phyloP scores from a whole-genome alignment of 1,284 basidiomycete species.

The Blastosporella zonata region DNA sequence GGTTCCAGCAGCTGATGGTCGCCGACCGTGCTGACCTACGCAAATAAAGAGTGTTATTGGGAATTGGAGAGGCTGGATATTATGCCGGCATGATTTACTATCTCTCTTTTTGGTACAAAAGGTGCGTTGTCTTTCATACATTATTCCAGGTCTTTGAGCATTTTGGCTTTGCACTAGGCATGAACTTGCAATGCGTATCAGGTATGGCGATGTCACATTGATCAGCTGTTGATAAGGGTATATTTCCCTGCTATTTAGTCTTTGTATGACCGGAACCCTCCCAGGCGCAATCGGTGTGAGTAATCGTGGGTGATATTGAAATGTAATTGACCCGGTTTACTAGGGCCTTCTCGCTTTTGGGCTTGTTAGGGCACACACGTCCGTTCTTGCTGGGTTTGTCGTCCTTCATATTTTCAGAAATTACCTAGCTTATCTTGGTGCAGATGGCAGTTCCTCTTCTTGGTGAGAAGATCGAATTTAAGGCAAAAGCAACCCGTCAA shows the following conservation, averaged over 20 bases:
- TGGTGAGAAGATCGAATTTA: slow-evolving; percentile 29
- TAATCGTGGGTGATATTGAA: not conserved
- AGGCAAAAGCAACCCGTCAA: not conserved
- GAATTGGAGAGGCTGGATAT: slow-evolving; percentile 48
- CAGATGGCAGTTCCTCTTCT: slow-evolving; percentile 57
- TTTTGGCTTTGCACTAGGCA: slow-evolving; percentile 28
- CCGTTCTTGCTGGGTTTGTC: slow-evolving; percentile 40
- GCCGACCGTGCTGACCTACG: not conserved
- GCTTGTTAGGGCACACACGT: slow-evolving; percentile 47
- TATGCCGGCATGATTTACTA: slow-evolving; percentile 60
- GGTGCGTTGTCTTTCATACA: slow-evolving; percentile 28
- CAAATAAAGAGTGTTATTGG: slow-evolving; percentile 38
- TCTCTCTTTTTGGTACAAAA: slow-evolving; percentile 51
- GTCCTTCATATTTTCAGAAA: not conserved
- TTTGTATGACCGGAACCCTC: slow-evolving; percentile 53
- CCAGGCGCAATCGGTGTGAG: slow-evolving; percentile 53
- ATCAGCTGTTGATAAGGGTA: not conserved
- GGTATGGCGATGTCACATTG: slow-evolving; percentile 22
- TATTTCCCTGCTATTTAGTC: slow-evolving; percentile 27
- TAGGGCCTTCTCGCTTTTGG: slow-evolving; percentile 54
- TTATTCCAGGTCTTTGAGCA: slow-evolving; percentile 1
- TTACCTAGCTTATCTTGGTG: not conserved
- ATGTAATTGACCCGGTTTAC: not conserved
- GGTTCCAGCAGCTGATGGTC: not conserved
- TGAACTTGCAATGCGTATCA: slow-evolving; percentile 54